Evolutionary conservation across 2,329 filamentous ascomycete genomes (phyloP), one percentile per base, ranked within the genome.

Genomic region (Aspergillus sp.): DNA sequence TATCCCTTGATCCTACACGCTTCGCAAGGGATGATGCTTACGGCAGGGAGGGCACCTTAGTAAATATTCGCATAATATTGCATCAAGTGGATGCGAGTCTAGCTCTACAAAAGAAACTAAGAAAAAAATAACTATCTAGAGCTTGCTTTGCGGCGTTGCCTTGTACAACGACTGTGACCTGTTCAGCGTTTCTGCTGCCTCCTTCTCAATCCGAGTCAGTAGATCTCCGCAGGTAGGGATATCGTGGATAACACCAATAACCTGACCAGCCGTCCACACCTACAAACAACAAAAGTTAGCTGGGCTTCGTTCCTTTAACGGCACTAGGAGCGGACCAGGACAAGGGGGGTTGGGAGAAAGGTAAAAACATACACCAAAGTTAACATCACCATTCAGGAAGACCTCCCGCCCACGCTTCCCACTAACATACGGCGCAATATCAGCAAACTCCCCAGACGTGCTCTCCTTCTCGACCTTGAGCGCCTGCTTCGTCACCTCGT

Each of bases 201-300:
- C 90, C 71, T 81, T 86, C 79, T 93, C 89, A 66, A 95, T 93
- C 56, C 90, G 83, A 64, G 80, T 80, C 9, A 92, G 77, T 24
- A 95, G 78, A 1, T 78, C 86, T 47, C 83, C 83, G 69, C 90
- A 93, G 0, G 88, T 90, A 8, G 89, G 89, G 54, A 93, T 90
- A 67, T 95, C 90, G 66, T 93, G 86, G 61, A 95, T 95, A 55
- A 95, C 74, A 5, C 90, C 90, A 64, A 99, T 96, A 64, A 98
- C 93, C 74, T 97, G 93, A 11, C 95, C 95, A 8, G 93, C 92
- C 18, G 95, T 98, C 95, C 95, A 99, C 39, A 97, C 90, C 89
- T 93, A 53, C 47, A 61, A 12, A 26, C 8, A n/a, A 26, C 8
- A n/a, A 11, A 20, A 41, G 55, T 67, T 53, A 66, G 58, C 47